Evolutionary conservation across 2,329 filamentous ascomycete genomes (phyloP), one percentile per base, ranked within the genome.

Genomic region (Hypoxylon sp.): DNA sequence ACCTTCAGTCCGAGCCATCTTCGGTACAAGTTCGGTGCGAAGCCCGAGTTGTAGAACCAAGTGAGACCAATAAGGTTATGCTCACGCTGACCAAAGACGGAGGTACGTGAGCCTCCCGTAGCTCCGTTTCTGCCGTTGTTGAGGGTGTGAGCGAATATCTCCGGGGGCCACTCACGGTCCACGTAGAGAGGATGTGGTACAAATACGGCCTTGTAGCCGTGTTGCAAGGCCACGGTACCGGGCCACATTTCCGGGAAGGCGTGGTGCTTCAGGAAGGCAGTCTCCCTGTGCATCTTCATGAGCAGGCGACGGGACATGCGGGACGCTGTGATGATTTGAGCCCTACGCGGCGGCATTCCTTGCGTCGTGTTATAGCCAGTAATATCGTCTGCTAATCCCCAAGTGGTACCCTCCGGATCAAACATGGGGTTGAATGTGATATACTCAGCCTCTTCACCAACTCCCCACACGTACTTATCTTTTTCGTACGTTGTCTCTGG

Each of bases 201-300:
- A 72, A 92, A 97, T 13, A 98, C 94, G 39, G 93, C 94, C 83
- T 98, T 98, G 82, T 93, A 90, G 10, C 95, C 95, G 78, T 98
- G 94, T 67, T 98, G 94, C 9, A 98, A 86, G 1, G 94, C 93
- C 0, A 93, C 90, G 0, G 92, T 96, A 0, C 91, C 91, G 0
- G 94, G 93, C 94, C 94, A 98, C 94, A 98, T 98, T 80, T 98
- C 95, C 0, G 94, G 93, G 78, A 97, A 97, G 83, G 96, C 97
- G 71, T 93, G 92, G 80, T 97, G 92, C 74, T 94, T 94, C 77
- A 91, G 91, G 75, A 93, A 87, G 31, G 90, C 89, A 3, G 94
- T 97, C 83, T 97, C 94, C 61, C 90, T 88, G 83, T 98, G 95
- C 95, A 98, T 98, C 17, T 91, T 91, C 68, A 90, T 84, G 13